These are phyloP conservation scores for Hepatocystis sp. DNA, from an alignment of 169 alveolate species.

Conservation along the genomic window DNA sequence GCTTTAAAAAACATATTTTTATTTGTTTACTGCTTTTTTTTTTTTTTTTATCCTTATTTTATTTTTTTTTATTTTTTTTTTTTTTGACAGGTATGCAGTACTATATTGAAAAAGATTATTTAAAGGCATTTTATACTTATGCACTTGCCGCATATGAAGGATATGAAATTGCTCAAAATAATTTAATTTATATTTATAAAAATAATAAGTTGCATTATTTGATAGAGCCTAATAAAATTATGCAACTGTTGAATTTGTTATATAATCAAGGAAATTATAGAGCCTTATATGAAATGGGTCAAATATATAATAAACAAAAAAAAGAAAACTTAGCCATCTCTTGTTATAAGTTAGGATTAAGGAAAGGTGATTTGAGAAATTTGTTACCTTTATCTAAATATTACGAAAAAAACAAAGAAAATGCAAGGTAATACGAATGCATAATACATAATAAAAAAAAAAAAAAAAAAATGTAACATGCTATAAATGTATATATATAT, in stretches of 20 bases:
- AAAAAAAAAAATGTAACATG: background rate
- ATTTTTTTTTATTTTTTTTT: background rate
- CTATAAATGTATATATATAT: too few relatives aligned
- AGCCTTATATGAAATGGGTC: conserved; percentile 63
- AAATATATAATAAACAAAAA: conserved; percentile 38
- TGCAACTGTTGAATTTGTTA: conserved; percentile 41
- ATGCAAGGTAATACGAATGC: conserved; percentile 17
- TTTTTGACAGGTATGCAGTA: conserved; percentile 28
- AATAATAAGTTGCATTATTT: conserved; percentile 13
- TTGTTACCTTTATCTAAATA: conserved; percentile 26
- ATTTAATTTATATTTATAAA: conserved; percentile 64
- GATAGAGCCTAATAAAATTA: conserved; percentile 30
- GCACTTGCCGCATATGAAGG: conserved; percentile 82
- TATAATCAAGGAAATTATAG: conserved; percentile 67
- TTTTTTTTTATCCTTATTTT: background rate
- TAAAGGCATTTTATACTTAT: conserved; percentile 75
- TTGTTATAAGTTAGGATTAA: conserved; percentile 36
- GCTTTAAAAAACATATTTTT: too few relatives aligned
- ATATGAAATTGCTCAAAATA: conserved; percentile 79
- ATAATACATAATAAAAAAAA: too few relatives aligned
- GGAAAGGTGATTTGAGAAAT: conserved; percentile 51
- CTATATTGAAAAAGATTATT: conserved; percentile 71
- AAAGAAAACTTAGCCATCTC: conserved; percentile 31
- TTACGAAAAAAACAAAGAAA: conserved; percentile 27
- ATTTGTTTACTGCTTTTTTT: background rate